Evolutionary conservation across 139 green algal species (phyloP), one percentile per base, ranked within the genome.

Genomic region (Auxenochlorella pyrenoidosa): DNA sequence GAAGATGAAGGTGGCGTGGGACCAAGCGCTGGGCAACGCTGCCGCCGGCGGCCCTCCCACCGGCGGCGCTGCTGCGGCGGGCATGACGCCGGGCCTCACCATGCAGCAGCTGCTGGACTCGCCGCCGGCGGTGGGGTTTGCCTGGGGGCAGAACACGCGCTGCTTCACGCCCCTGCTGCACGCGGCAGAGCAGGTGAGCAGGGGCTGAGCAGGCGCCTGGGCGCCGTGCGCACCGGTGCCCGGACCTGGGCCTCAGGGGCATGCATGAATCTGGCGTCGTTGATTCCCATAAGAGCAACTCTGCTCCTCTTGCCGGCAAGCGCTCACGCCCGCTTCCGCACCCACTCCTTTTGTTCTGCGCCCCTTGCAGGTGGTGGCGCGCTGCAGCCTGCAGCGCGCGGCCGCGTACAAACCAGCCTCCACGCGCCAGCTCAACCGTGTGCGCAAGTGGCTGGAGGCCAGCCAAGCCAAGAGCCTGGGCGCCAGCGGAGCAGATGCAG

Each of bases 1-100:
- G 63, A 92, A 91, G 40, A 90, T 94, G 70, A 93, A 94, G 82
- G 12, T 71, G 26, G n/a, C 44, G 0, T 94, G 90, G 91, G 90
- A 93, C 34, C 72, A 38, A 30, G 36, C 84, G 16, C 40, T 51
- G 1, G 73, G 84, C 43, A 63, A 63, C 43, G 43, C 75, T 10
- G 16, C 30, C 38, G 41, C 28, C 12, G 47, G 34, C 40, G 40
- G 18, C n/a, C 10, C 40, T 10, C 30, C 36, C 60, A 68, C 51
- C 26, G 43, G 63, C n/a, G 41, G 77, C 40, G 19, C 16, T 24
- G 34, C 26, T 30, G 15, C 44, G 30, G 43, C 63, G 12, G 8
- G 63, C 43, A 40, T 18, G 28, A 41, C 18, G 18, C 38, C 76
- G 6, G 79, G 78, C 5, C 66, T 87, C 30, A 78, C 66, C 44